A percentile compares a stretch with the other conserved stretches of the same genome.
These are phyloP conservation scores for Tricholomella constricta DNA, from an alignment of 768 basidiomycete genomes.

Conservation along the genomic window DNA sequence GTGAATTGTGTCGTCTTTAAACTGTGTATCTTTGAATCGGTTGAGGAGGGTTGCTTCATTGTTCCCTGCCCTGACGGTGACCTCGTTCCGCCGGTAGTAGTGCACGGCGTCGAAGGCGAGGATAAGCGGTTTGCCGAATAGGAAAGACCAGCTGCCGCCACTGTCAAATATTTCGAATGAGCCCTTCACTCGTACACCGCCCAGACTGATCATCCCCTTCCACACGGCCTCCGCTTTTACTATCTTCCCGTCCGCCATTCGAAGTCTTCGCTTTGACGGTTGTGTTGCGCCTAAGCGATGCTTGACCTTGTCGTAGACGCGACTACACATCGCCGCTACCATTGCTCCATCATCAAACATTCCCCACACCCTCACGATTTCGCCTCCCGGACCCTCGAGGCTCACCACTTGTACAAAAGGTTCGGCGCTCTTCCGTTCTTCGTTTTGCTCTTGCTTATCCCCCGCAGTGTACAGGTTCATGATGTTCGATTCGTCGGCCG, in stretches of 20 bases:
- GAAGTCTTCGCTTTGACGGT: conserved; percentile 19
- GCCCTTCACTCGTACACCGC: not conserved
- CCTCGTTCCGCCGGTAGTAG: not conserved
- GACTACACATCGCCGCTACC: conserved; percentile 27
- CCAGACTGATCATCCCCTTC: conserved; percentile 19
- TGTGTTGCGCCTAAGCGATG: conserved; percentile 10
- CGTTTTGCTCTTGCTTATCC: not conserved
- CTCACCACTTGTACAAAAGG: conserved; percentile 25
- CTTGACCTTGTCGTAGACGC: conserved; percentile 14
- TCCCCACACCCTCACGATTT: conserved; percentile 14
- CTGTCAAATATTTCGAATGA: conserved; percentile 27
- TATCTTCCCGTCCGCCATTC: conserved; percentile 36
- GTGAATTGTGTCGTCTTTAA: not conserved
- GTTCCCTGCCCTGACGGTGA: not conserved
- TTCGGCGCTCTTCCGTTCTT: not conserved
- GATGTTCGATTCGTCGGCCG: not conserved
- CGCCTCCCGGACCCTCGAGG: conserved; percentile 16
- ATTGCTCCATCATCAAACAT: conserved; percentile 34
- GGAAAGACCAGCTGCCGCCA: not conserved
- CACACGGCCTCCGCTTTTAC: no score
- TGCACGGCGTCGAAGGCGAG: not conserved
- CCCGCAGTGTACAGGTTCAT: conserved; percentile 1
- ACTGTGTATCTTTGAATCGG: not conserved
- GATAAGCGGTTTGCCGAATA: not conserved
- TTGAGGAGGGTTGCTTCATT: not conserved